Base-by-base conservation (phyloP, 2,329 filamentous ascomycete genomes). In the Colletotrichum trifolii region DNA sequence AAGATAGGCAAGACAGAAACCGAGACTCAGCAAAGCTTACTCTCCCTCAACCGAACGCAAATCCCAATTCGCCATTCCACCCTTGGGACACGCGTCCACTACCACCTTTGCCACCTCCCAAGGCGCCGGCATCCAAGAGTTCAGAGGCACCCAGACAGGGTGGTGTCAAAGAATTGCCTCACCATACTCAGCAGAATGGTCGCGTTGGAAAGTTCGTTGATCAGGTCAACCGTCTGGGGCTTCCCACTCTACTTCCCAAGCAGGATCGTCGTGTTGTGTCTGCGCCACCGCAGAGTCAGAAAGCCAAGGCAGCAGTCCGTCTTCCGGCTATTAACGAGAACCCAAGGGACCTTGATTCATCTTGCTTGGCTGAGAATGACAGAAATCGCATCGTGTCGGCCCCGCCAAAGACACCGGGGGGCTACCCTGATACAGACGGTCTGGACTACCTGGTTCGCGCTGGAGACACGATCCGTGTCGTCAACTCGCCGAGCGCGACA, bases 391-490 rank as follows among this genome's bases (percentile, higher is more conserved):
- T 80, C 34, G 81, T 82, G 12, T 85, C 84, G 10, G 82, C 81
- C 9, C 81, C 83, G 13, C 75, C 79, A 11, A 72, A 71, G 38
- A 69, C 69, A 5, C 67, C 69, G 13, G 68, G 66, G 3, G 56
- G 60, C 34, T 64, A 53, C 43, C 69, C 47, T 47, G 78, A 79
- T n/a, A 73, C 74, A 45, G 74, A 70, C 12, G 78, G 76, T 11
- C 70, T 85, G 7, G 78, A 83, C 34, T 83, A 81, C 68, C 73
- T 86, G 8, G 77, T 79, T 53, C 77, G 75, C 38, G 79, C 79
- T 3, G 80, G 83, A 61, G 80, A 84, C 54, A 87, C 84, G 1
- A 87, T 87, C 69, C 82, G 85, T 6, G 73, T 87, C 6, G 85
- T 87, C n/a, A 75, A 82, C 62, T 85, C 85, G 3, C 81, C 83